phyloP scores from a whole-genome alignment of 805 yeast species.

The Kodamaea kaohsiungensis region DNA sequence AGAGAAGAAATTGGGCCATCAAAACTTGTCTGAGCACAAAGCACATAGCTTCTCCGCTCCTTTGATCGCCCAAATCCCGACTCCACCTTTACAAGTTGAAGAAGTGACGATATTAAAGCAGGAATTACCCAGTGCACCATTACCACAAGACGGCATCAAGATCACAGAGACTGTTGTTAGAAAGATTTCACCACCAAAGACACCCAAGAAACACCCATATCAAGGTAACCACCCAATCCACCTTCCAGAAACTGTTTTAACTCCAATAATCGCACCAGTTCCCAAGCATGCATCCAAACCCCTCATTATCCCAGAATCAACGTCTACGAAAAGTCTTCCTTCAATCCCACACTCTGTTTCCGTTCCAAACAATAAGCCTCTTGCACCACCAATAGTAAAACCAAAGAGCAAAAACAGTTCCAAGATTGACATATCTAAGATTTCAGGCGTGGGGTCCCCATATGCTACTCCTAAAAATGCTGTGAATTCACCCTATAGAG shows the following conservation, averaged over 20 bases:
- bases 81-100: background rate
- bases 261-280: background rate
- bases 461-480: background rate
- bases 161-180: background rate
- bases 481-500: background rate
- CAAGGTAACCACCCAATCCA: conserved; percentile 1
- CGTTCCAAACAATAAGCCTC: conserved; percentile 11
- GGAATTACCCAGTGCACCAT: background rate
- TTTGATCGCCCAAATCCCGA: too few relatives aligned
- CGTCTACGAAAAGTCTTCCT: background rate
- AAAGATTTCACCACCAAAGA: background rate
- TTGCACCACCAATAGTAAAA: conserved; percentile 9
- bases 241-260: background rate
- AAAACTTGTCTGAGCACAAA: background rate
- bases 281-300: conserved; percentile 8
- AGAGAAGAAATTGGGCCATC: background rate
- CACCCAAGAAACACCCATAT: background rate
- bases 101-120: background rate
- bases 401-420: conserved; percentile 2
- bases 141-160: background rate
- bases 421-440: background rate
- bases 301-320: conserved; percentile 7
- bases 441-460: conserved; percentile 1
- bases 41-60: too few relatives aligned
- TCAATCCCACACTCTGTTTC: background rate